Evolutionary conservation across 2,329 filamentous ascomycete genomes (phyloP), one percentile per base, ranked within the genome.

Genomic region (Colletotrichum camelliae): DNA sequence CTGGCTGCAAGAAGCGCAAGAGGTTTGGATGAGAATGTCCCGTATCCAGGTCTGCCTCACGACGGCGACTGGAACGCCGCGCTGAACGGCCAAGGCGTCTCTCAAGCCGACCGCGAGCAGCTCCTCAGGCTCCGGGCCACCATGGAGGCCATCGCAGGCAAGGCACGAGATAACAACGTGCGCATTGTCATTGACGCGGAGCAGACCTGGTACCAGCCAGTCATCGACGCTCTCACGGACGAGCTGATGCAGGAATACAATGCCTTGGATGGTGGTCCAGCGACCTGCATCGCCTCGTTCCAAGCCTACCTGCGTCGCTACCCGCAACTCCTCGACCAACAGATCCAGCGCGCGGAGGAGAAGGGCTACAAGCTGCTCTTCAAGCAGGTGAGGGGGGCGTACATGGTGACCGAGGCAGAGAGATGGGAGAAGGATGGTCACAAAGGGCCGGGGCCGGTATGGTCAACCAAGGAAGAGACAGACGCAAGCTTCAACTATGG

Each of bases 301-400:
- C 55, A 58, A 29, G 55, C 55, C 1, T 58, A 58, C 55, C 27
- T 58, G 27, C 24, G 55, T 18, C 21, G 55, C 13, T 58, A 58
- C 55, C 55, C 55, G 4, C 78, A 79, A 27, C 77, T 79, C 7
- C 77, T 80, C 4, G 75, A 79, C 27, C 72, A 80, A 10, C 78
- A 79, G 64, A 78, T 79, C 12, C 62, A 31, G 10, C 78, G 77
- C 24, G 78, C 79, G 2, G 70, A 79, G 2, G 70, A 76, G 15
- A 77, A 75, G 31, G 77, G 77, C 5, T 80, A 79, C 37, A 79
- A 77, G 61, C 57, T 80, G 7, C 74, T 80, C 21, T 80, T 77
- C 69, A 66, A 66, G 21, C 62, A 66, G 7, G 37, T 66, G 2
- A 18, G 62, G 13, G 62, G 62, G 21, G 62, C 62, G 35, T 66